Conservation (phyloP, 1,284 basidiomycete species). For the Singerocomus rubriflavus region DNA sequence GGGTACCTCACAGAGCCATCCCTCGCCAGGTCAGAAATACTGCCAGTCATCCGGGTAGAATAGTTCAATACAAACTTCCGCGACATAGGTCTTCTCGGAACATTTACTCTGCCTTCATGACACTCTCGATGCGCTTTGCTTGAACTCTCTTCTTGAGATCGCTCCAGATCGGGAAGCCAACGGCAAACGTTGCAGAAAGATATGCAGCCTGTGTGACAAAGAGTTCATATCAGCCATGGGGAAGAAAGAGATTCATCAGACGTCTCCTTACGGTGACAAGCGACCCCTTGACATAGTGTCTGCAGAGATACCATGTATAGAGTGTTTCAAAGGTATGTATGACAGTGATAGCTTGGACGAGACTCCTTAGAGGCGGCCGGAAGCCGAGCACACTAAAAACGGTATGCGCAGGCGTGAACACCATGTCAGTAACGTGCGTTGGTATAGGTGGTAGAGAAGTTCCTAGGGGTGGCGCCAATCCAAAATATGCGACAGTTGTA, state of each 20-base stretch:
- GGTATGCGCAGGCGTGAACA: constrained; percentile 22
- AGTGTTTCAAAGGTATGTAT: constrained; percentile 50
- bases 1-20: neutral
- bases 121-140: constrained; percentile 65
- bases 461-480: constrained; percentile 36
- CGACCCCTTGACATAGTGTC: constrained; percentile 53
- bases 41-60: neutral
- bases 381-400: constrained; percentile 20
- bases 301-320: constrained; percentile 53
- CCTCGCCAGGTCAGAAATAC: too few species aligned
- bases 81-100: neutral
- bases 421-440: constrained; percentile 22
- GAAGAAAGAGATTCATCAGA: neutral
- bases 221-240: constrained; percentile 2
- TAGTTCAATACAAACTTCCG: neutral
- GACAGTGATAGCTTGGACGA: constrained; percentile 16
- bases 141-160: constrained; percentile 58
- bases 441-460: constrained; percentile 28
- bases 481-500: constrained; percentile 36
- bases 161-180: constrained; percentile 42
- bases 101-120: constrained; percentile 58
- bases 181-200: constrained; percentile 44
- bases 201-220: constrained; percentile 45
- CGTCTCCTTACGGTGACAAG: constrained; percentile 49
- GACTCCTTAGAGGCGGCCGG: constrained; percentile 6